Base-by-base conservation (phyloP, 1,284 basidiomycete genomes). In the Papiliotrema fonsecae region DNA sequence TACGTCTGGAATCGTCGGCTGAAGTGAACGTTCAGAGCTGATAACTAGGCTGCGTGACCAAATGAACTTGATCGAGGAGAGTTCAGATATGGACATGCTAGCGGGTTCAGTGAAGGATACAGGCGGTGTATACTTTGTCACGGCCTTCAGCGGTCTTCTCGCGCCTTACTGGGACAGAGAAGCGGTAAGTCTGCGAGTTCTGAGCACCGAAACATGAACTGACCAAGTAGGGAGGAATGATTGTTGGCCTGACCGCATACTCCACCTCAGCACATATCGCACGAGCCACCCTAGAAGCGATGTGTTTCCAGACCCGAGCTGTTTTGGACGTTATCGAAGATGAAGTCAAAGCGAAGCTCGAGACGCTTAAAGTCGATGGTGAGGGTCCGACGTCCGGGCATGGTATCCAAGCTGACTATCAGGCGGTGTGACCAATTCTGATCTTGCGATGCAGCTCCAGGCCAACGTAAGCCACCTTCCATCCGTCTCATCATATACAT, bases 51-150 rank as follows among this genome's bases (percentile, higher is more conserved):
- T 98, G 10, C 85, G 94, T 25, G 96, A 98, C 75, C 86, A 87
- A 31, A 82, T 98, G 78, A 76, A 79, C 22, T 74, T 98, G 57
- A 94, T 98, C 65, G 74, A 82, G 37, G 81, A 85, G 34, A 87
- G 91, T 0, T 73, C 73, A 18, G 88, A 97, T 52, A 87, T 97
- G 63, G 96, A 97, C 65, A 78, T 78, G 16, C 80, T 97, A 34
- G 93, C 91, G 1, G 82, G 79, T 5, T 79, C 84, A 38, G 90
- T 87, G 37, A 75, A 82, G 16, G 82, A 86, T 64, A 86, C 89
- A 0, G 93, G 88, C 38, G 94, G 94, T n/a, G 80, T 97, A 31
- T 97, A 91, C 77, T 98, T 98, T 65, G 94, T 98, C 34, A 94
- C 94, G 1, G 93, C 89, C 9, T 96, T 97, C 77, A 87, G 86